Evolutionary conservation across 1,284 basidiomycete species (phyloP).

Genomic region (Cutaneotrichosporon sp.): DNA sequence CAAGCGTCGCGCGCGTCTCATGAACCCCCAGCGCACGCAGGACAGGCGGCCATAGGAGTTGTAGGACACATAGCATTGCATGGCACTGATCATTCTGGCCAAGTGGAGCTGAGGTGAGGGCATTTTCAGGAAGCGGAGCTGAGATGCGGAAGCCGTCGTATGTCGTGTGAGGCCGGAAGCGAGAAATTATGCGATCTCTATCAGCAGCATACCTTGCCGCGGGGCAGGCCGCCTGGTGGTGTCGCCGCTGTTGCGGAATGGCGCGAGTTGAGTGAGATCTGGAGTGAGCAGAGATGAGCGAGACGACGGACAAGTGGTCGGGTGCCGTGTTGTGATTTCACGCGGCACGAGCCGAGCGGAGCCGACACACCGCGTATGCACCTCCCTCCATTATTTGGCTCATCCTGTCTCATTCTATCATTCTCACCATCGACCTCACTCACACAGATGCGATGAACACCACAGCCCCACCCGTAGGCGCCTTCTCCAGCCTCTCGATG

Average conservation of each 20-base stretch:
- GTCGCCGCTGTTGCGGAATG: no score
- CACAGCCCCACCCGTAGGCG: not conserved
- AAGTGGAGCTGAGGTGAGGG: no score
- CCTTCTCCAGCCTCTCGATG: not conserved
- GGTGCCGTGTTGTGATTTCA: no score
- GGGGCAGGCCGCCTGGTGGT: no score
- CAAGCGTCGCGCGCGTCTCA: slow-evolving; percentile 65
- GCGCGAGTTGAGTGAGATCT: no score
- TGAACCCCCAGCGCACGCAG: slow-evolving; percentile 62
- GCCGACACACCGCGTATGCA: not conserved
- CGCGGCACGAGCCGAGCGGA: not conserved
- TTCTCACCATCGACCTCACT: not conserved
- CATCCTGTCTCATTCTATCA: not conserved
- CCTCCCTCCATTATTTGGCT: not conserved
- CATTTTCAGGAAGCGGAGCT: no score
- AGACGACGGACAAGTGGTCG: no score
- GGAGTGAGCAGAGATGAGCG: no score
- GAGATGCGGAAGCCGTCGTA: no score
- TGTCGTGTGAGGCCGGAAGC: no score
- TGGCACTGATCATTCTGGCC: slow-evolving; percentile 14
- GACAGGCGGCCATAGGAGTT: slow-evolving; percentile 22
- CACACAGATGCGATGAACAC: not conserved
- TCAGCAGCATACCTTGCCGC: no score
- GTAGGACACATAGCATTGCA: slow-evolving; percentile 14
- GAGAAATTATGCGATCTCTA: no score